Evolutionary conservation across 495 filamentous ascomycete species (phyloP).

Genomic region (Neurospora africana): DNA sequence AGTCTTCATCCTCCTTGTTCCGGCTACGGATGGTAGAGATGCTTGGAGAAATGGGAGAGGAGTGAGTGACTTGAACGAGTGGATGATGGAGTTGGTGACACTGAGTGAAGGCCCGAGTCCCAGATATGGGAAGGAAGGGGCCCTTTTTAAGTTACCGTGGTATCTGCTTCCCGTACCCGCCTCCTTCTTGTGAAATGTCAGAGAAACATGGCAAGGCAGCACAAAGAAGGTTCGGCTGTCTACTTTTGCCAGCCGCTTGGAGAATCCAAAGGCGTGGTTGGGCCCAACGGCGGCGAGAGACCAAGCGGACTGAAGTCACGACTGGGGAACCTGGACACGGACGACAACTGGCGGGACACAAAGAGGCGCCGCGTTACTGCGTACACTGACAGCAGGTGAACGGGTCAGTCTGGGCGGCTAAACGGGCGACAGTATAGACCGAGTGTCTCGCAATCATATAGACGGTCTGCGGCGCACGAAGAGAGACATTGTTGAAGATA

Average conservation of each 20-base stretch:
- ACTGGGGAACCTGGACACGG: not conserved
- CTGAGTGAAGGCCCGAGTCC: not conserved
- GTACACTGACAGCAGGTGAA: not conserved
- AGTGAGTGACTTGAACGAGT: conserved; percentile 19
- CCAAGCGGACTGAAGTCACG: not conserved
- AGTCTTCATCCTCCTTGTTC: conserved; percentile 17
- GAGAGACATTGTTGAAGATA: not conserved
- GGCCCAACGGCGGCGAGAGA: not conserved
- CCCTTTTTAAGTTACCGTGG: conserved; percentile 3
- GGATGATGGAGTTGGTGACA: conserved; percentile 17
- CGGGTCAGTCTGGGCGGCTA: not conserved
- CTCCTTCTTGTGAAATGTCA: not conserved
- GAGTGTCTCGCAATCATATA: not conserved
- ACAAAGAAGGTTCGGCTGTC: not conserved
- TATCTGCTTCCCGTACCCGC: not conserved
- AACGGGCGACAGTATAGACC: not conserved
- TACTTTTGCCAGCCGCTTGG: not conserved
- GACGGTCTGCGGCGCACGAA: not conserved
- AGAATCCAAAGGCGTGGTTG: not conserved
- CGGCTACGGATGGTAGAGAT: not conserved
- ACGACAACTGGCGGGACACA: not conserved
- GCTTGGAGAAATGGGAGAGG: not conserved
- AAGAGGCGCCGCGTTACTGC: not conserved
- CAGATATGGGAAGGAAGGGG: not conserved
- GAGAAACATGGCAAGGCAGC: conserved; percentile 3